A percentile compares a stretch with the other conserved stretches of the same genome.
These are phyloP conservation scores for Neofusicoccum kwambonambiense DNA, from an alignment of 2,329 filamentous ascomycete genomes.

Conservation along the genomic window DNA sequence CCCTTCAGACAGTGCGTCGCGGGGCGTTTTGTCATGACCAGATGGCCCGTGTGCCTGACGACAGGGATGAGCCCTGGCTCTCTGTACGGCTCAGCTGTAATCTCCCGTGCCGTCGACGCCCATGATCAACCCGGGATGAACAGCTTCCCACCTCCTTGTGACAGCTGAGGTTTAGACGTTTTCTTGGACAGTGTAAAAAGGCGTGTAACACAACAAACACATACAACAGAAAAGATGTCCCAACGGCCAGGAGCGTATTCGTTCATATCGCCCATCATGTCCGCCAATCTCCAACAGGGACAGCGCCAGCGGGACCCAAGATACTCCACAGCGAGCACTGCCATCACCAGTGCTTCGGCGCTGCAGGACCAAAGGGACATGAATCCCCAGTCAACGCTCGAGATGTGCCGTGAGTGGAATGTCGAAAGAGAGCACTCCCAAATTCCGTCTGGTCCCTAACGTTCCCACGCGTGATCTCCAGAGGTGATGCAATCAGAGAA, in stretches of 20 bases:
- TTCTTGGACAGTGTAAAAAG: neutral
- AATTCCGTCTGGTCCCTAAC: neutral
- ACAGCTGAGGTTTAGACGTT: neutral
- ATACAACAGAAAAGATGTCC: neutral
- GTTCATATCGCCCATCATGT: slow-evolving; percentile 9
- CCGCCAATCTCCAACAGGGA: neutral
- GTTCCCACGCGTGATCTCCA: neutral
- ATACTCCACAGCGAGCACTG: neutral
- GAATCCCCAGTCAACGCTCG: neutral
- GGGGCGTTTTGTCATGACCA: neutral
- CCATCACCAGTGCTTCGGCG: neutral
- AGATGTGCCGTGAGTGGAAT: slow-evolving; percentile 2
- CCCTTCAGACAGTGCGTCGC: neutral
- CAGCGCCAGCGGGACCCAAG: neutral
- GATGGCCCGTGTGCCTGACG: slow-evolving; percentile 6
- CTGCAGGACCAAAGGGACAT: neutral
- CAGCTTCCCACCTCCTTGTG: neutral
- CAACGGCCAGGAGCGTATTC: neutral
- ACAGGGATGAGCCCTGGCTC: slow-evolving; percentile 7
- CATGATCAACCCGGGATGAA: neutral
- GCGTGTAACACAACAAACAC: neutral
- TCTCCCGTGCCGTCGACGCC: neutral
- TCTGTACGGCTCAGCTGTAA: neutral
- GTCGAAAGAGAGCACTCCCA: neutral
- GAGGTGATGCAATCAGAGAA: slow-evolving; percentile 10